phyloP scores from a whole-genome alignment of 176 grass and related monocot species.

The Rhynchospora tenuis region DNA sequence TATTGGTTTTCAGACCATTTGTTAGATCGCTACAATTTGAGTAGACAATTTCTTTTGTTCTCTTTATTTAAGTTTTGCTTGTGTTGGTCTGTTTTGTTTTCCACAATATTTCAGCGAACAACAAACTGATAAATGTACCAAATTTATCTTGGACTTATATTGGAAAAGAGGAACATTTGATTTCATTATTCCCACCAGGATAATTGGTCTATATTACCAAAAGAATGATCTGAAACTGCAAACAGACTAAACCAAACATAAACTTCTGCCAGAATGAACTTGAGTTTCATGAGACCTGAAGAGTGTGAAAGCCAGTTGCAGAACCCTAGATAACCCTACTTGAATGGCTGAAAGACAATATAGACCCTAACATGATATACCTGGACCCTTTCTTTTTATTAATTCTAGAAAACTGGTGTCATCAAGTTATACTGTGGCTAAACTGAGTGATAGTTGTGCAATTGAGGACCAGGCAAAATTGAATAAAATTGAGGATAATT shows the following conservation, averaged over 20 bases:
- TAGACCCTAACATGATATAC: neutral
- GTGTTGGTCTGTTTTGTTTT: neutral
- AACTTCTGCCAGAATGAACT: neutral
- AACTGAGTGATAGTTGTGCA: neutral
- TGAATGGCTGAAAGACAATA: neutral
- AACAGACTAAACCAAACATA: neutral
- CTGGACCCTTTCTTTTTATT: neutral
- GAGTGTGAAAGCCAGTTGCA: neutral
- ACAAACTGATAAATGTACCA: no score
- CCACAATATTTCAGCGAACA: no score
- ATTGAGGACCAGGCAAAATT: constrained; percentile 1
- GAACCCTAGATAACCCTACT: neutral
- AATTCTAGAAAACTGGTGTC: neutral
- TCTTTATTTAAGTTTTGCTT: neutral
- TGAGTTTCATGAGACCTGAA: neutral
- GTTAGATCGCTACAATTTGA: no score
- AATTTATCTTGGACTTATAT: no score
- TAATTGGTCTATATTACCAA: neutral
- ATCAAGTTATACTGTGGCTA: neutral
- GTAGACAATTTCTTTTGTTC: neutral
- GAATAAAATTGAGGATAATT: neutral
- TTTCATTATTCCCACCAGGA: neutral
- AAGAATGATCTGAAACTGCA: neutral
- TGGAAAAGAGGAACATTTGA: no score
- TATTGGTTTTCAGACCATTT: no score